Evolutionary conservation across 2,329 filamentous ascomycete species (phyloP), one percentile per base, ranked within the genome.

Genomic region (Pyrenophora graminea): DNA sequence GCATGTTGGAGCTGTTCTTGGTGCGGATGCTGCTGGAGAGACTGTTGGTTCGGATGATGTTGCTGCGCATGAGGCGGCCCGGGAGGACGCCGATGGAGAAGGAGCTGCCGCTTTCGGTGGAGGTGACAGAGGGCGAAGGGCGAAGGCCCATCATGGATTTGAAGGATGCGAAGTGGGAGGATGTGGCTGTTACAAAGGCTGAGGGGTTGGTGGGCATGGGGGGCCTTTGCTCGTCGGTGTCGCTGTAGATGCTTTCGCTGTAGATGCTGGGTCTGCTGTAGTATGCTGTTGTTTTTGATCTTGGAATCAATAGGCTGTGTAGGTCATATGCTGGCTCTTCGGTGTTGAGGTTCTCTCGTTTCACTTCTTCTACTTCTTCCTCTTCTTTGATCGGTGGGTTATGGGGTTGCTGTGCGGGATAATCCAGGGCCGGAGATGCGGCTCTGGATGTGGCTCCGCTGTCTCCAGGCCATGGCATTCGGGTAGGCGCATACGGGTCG

Each of bases 1-100:
- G 69, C 59, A 68, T 69, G 7, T 30, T 10, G 8, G 23, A 25
- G n/a, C 49, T 59, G 12, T 67, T 57, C 33, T 61, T 57, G 3
- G 51, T 54, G 1, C 55, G 41, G 7, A 58, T 51, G 12, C 56
- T 56, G 37, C 56, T 56, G 33, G 56, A 34, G 32, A 67, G 64
- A 1, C 63, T 67, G 9, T 54, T 51, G 10, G 55, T 51, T 21
- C 55, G 55, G 37, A 64, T 30, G 8, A 30, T 62, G 10, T 39
- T 38, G 27, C 39, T 43, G 23, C 38, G 51, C 37, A 53, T 40
- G 12, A 56, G 53, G 19, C 34, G 19, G 38, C 53, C 45, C 12
- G 57, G 54, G 8, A 59, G 49, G 12, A 63, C 30, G 17, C 55
- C 57, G 9, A 64, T 43, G 5, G 61, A 46, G 18, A 30, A 30